phyloP scores from a whole-genome alignment of 495 filamentous ascomycete species.

The Lophiotrema nucula region DNA sequence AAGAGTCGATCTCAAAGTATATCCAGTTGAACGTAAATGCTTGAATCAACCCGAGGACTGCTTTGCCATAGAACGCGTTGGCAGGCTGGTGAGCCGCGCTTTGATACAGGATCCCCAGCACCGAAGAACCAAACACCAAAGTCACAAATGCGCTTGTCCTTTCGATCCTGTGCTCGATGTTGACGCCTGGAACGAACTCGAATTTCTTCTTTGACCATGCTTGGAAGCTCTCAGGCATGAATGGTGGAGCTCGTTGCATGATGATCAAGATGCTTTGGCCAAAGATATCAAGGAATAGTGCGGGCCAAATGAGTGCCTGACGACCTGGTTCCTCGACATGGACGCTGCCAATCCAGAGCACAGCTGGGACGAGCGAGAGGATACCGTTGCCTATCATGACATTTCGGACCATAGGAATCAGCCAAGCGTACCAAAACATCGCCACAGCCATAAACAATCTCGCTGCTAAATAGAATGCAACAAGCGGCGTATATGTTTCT shows the following conservation, averaged over 20 bases:
- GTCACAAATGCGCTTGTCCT: constrained; percentile 60
- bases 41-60: constrained; percentile 55
- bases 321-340: constrained; percentile 48
- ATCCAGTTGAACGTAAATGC: constrained; percentile 64
- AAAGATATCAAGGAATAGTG: constrained; percentile 49
- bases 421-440: constrained; percentile 43
- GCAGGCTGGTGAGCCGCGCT: constrained; percentile 48
- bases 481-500: constrained; percentile 51
- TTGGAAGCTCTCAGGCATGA: constrained; percentile 24
- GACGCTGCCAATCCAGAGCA: constrained; percentile 56
- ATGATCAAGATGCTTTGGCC: constrained; percentile 38
- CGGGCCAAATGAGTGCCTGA: constrained; percentile 50
- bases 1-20: constrained; percentile 61
- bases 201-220: constrained; percentile 44
- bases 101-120: constrained; percentile 58
- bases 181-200: constrained; percentile 55
- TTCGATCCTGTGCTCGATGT: constrained; percentile 62
- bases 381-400: constrained; percentile 51
- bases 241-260: constrained; percentile 36
- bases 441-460: constrained; percentile 51
- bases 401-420: constrained; percentile 55
- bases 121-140: constrained; percentile 60
- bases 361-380: constrained; percentile 42
- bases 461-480: constrained; percentile 56
- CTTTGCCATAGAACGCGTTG: constrained; percentile 62